Evolutionary conservation across 2,329 filamentous ascomycete genomes (phyloP), one percentile per base, ranked within the genome.

Genomic region (Aspergillus brasiliensis): DNA sequence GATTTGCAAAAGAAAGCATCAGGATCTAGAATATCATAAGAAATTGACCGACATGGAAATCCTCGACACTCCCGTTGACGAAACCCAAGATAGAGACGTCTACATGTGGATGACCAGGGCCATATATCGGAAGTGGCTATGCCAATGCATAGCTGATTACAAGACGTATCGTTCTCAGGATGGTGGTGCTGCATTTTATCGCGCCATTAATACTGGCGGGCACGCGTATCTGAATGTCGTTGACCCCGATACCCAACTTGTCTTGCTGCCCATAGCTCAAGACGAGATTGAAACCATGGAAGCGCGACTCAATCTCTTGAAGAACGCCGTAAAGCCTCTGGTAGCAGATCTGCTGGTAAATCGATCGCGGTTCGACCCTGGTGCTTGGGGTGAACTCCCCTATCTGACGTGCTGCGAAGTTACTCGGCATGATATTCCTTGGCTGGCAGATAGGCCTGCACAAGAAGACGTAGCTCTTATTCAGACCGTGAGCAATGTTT

Each of bases 361-460:
- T 27, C 67, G 73, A 21, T 77, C 31, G 75, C 38, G 74, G 77
- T 57, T 70, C 38, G 56, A 65, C 31, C 55, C 61, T 4, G 19
- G 81, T 17, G 77, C 81, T 56, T 65, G 70, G 0, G 72, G 59
- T 17, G 38, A 64, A 3, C 62, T 82, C 31, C 55, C 69, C 3
- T 81, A 82, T 66, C 69, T 83, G 52, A 82, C 81, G 1, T 82
- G 80, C 65, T 72, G 71, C 11, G 69, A 74, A 10, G 71, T 84
- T 46, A 67, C 71, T 2, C 48, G 61, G 2, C 54, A 60, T 1
- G 62, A 62, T 34, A 34, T 63, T 23, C 63, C 63, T 3, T 62
- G 57, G 59, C 21, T 42, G 8, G 25, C 28, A 27, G 15, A 10
- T 28, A 28, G n/a, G 21, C 13, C 56, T 23, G 52, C 40, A 21